Evolutionary conservation across 345 rosid genomes (phyloP).

Genomic region (Chamaenerion angustifolium): DNA sequence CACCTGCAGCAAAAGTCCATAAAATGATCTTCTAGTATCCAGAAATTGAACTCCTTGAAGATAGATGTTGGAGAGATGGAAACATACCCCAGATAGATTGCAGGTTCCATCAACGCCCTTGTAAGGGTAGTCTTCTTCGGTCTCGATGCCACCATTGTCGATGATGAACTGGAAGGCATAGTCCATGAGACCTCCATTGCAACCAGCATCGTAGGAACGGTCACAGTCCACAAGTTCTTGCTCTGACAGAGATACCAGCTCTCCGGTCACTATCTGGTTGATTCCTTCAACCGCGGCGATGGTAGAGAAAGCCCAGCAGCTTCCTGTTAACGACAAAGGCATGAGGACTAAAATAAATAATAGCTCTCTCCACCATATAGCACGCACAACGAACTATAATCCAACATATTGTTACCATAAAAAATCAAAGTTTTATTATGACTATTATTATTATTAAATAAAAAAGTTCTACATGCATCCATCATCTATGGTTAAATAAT

Average conservation of each 20-base stretch:
- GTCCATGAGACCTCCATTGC: slow-evolving; percentile 96
- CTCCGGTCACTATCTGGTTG: slow-evolving; percentile 79
- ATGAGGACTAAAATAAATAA: background rate
- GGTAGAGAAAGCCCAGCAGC: slow-evolving; percentile 99
- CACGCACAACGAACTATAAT: too few species aligned
- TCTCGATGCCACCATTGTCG: slow-evolving; percentile 68
- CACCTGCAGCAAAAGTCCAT: too few species aligned
- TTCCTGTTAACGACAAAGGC: slow-evolving; percentile 33
- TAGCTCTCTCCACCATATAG: too few species aligned
- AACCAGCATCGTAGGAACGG: slow-evolving; percentile 49
- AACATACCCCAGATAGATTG: slow-evolving; percentile 20
- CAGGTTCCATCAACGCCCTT: slow-evolving; percentile 38
- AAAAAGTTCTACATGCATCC: too few species aligned
- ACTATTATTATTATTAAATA: too few species aligned
- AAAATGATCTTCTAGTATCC: too few species aligned
- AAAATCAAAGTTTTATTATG: too few species aligned
- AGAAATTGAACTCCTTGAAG: too few species aligned
- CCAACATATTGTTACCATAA: too few species aligned
- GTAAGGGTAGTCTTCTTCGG: slow-evolving; percentile 76
- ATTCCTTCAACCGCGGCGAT: slow-evolving; percentile 79
- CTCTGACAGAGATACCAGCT: slow-evolving; percentile 56
- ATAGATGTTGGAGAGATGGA: too few species aligned
- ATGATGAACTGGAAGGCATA: slow-evolving; percentile 85
- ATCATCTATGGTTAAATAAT: too few species aligned
- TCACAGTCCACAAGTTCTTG: slow-evolving; percentile 95